Evolutionary conservation across 2,329 filamentous ascomycete genomes (phyloP).

Genomic region (Botrytis hyacinthi): DNA sequence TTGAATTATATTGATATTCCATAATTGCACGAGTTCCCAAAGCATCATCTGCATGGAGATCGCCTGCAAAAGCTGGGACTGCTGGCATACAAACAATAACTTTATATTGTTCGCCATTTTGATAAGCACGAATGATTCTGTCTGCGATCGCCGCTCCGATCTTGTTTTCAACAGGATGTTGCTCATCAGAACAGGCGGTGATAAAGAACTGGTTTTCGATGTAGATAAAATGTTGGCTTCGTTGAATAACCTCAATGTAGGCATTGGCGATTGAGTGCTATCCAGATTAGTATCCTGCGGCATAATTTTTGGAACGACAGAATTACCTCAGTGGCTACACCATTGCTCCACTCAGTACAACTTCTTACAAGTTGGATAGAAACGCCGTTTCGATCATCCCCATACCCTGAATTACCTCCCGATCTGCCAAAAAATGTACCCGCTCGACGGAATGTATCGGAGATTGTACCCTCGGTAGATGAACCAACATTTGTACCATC

Average conservation of each 20-base stretch:
- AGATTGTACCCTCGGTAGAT: constrained; percentile 11
- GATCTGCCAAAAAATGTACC: constrained; percentile 6
- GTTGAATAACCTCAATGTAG: constrained; percentile 69
- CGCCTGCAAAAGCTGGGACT: constrained; percentile 79
- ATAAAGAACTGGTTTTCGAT: constrained; percentile 89
- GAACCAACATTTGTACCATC: constrained; percentile 28
- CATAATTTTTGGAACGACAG: background rate
- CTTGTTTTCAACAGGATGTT: constrained; percentile 72
- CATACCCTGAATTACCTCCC: constrained; percentile 32
- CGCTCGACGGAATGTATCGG: constrained; percentile 17
- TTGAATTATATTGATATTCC: constrained; percentile 82
- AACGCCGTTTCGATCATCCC: constrained; percentile 48
- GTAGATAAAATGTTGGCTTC: constrained; percentile 71
- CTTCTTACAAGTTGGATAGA: constrained; percentile 44
- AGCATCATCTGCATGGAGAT: constrained; percentile 69
- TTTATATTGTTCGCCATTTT: constrained; percentile 65
- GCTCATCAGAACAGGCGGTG: constrained; percentile 69
- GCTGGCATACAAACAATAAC: constrained; percentile 77
- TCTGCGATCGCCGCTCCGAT: constrained; percentile 78
- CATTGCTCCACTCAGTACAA: constrained; percentile 58
- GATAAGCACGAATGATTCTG: constrained; percentile 68
- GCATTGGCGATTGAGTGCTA: constrained; percentile 81
- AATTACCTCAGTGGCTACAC: constrained; percentile 52
- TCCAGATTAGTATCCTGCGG: constrained; percentile 9
- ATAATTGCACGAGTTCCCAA: constrained; percentile 81